Evolutionary conservation across 805 yeast genomes (phyloP).

Genomic region (Komagataella pastoris): DNA sequence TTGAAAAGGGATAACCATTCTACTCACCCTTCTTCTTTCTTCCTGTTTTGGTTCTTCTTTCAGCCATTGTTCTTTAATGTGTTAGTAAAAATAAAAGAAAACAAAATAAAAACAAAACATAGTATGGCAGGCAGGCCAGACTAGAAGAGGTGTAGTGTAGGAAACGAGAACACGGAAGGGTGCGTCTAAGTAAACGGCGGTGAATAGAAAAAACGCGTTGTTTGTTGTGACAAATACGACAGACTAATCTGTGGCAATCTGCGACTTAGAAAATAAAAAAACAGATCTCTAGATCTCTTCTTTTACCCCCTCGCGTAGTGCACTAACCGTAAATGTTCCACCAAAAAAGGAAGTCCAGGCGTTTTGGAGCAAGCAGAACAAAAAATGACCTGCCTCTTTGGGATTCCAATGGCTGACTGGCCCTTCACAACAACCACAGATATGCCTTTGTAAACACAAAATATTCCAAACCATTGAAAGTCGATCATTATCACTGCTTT

Average conservation of each 20-base stretch:
- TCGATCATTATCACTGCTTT: neutral
- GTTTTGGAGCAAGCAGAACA: neutral
- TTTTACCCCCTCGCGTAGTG: neutral
- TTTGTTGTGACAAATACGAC: neutral
- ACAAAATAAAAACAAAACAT: slow-evolving; percentile 2
- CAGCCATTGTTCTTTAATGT: slow-evolving; percentile 12
- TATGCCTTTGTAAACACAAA: neutral
- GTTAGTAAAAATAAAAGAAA: slow-evolving; percentile 1
- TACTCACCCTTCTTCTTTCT: slow-evolving; percentile 22
- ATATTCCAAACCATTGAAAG: neutral
- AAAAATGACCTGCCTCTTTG: neutral
- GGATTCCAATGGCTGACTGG: neutral
- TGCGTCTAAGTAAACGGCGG: neutral
- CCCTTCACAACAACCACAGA: neutral
- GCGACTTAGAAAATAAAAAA: too few relatives aligned
- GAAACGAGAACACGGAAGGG: neutral
- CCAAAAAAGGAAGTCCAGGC: neutral
- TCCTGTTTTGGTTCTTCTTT: slow-evolving; percentile 12
- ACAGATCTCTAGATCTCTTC: neutral
- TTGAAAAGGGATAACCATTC: neutral
- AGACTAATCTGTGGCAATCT: neutral
- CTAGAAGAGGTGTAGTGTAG: neutral
- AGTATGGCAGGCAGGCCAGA: neutral
- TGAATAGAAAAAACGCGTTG: neutral
- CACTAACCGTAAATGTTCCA: neutral